phyloP scores from a whole-genome alignment of 495 filamentous ascomycete species.

The Neurospora tetraspora region DNA sequence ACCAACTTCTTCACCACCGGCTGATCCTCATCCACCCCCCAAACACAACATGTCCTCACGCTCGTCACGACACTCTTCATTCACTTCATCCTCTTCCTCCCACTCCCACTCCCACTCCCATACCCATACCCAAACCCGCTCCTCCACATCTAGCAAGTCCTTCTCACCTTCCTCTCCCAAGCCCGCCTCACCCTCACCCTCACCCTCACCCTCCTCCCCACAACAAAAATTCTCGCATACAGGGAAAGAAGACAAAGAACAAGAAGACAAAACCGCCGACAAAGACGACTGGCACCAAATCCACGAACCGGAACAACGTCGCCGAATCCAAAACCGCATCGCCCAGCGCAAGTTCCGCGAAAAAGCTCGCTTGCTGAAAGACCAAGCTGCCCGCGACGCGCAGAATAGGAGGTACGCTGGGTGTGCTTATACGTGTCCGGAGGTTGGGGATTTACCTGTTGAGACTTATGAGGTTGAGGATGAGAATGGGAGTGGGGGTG shows the following conservation, averaged over 20 bases:
- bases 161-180: neutral
- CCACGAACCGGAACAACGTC: slow-evolving; percentile 47
- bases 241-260: neutral
- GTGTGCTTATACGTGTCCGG: slow-evolving; percentile 44
- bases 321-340: slow-evolving; percentile 51
- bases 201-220: neutral
- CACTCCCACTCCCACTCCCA: too few species aligned
- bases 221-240: neutral
- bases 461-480: slow-evolving; percentile 26
- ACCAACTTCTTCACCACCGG: neutral
- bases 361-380: slow-evolving; percentile 47
- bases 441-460: slow-evolving; percentile 34
- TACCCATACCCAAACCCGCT: too few species aligned
- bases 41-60: neutral
- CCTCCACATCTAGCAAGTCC: too few species aligned
- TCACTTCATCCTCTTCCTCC: neutral
- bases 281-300: slow-evolving; percentile 50
- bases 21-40: neutral
- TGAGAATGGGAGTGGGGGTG: too few species aligned
- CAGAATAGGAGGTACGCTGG: slow-evolving; percentile 47
- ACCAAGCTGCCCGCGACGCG: slow-evolving; percentile 44
- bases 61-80: neutral
- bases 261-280: neutral
- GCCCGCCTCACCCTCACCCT: neutral
- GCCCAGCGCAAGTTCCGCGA: slow-evolving; percentile 54